Percentiles rank a stretch among this genome's conserved stretches.
Conservation (phyloP, 306 rosid species). For the Gleditsia sinensis region DNA sequence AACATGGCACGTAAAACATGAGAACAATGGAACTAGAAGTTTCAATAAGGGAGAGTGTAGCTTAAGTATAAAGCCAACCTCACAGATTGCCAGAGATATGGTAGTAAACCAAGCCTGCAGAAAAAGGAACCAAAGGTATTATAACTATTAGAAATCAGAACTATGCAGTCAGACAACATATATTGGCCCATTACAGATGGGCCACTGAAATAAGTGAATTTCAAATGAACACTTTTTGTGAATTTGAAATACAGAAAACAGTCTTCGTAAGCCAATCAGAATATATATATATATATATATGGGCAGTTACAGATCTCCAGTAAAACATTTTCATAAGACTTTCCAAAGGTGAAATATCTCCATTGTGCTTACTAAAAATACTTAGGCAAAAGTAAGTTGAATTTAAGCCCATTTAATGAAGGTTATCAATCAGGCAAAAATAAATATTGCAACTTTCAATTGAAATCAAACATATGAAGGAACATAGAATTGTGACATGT, state of each 20-base stretch:
- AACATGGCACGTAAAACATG: slow-evolving; percentile 28
- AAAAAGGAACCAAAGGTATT: slow-evolving; percentile 1
- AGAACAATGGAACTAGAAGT: slow-evolving; percentile 25
- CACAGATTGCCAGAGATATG: slow-evolving; percentile 79
- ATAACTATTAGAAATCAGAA: too few relatives aligned
- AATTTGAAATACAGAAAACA: slow-evolving; percentile 3
- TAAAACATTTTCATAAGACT: background rate
- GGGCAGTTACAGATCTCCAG: too few relatives aligned
- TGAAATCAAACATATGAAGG: background rate
- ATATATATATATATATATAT: too few relatives aligned
- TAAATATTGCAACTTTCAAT: background rate
- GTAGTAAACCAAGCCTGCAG: slow-evolving; percentile 88
- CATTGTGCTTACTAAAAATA: background rate
- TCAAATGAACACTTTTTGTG: background rate
- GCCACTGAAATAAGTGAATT: background rate
- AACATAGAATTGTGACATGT: background rate
- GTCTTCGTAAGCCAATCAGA: slow-evolving; percentile 17
- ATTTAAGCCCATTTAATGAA: background rate
- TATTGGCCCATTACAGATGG: background rate
- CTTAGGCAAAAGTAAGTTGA: slow-evolving; percentile 8
- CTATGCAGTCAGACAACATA: background rate
- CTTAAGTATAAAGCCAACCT: slow-evolving; percentile 59
- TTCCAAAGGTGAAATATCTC: background rate
- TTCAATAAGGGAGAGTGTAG: slow-evolving; percentile 19
- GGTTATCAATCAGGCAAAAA: slow-evolving; percentile 9